phyloP scores from a whole-genome alignment of 768 basidiomycete species.

The Multifurca ochricompacta region DNA sequence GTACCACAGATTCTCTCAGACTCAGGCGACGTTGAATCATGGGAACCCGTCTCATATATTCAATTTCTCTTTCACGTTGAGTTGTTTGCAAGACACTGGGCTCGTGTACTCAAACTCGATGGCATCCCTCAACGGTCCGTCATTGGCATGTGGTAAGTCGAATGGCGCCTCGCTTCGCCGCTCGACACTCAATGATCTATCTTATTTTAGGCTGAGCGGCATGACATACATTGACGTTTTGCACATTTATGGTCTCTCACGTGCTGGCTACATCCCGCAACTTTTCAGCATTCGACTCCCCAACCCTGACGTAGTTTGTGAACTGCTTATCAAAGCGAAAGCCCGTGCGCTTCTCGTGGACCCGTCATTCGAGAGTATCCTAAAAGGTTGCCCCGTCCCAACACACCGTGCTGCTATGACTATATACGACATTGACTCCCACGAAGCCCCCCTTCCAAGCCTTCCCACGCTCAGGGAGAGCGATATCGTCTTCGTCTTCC shows the following conservation, averaged over 20 bases:
- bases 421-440: conserved; percentile 32
- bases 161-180: conserved; percentile 2
- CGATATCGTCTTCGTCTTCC: conserved; percentile 61
- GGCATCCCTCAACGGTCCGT: conserved; percentile 49
- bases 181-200: conserved; percentile 3
- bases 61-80: conserved; percentile 64
- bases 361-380: conserved; percentile 39
- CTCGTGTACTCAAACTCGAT: conserved; percentile 36
- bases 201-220: conserved; percentile 52
- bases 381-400: conserved; percentile 42
- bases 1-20: conserved; percentile 41
- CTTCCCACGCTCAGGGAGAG: conserved; percentile 30
- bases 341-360: conserved; percentile 63
- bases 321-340: conserved; percentile 54
- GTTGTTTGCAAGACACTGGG: conserved; percentile 57
- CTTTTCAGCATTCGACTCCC: conserved; percentile 73
- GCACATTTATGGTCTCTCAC: conserved; percentile 65
- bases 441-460: conserved; percentile 36
- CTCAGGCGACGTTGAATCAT: conserved; percentile 38
- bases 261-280: conserved; percentile 73
- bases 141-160: conserved; percentile 61
- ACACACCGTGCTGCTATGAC: conserved; percentile 36
- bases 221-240: conserved; percentile 64
- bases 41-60: conserved; percentile 55
- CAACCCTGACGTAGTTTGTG: conserved; percentile 61